A percentile compares a stretch with the other conserved stretches of the same genome.
Evolutionary conservation across 768 basidiomycete genomes (phyloP).

Genomic region (Tricholoma bakamatsutake): DNA sequence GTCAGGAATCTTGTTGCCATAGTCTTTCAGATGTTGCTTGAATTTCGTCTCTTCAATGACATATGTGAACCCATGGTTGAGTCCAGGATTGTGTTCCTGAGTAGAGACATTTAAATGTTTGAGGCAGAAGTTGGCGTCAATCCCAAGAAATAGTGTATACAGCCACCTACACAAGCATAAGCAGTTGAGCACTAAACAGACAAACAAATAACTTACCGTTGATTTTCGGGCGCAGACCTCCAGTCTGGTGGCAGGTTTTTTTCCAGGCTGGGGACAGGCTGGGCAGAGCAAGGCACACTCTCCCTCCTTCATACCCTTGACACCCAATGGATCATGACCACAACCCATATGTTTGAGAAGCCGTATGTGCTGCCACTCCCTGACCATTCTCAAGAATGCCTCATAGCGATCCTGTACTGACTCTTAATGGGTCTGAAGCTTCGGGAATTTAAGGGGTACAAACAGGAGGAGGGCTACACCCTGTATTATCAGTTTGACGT

Average conservation of each 20-base stretch:
- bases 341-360: constrained; percentile 16
- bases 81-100: constrained; percentile 10
- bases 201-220: background rate
- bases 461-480: background rate
- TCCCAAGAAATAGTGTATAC: too few species aligned
- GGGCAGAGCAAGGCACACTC: constrained; percentile 22
- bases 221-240: constrained; percentile 7
- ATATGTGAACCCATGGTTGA: too few species aligned
- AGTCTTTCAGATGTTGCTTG: constrained; percentile 5
- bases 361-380: constrained; percentile 14
- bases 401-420: constrained; percentile 15
- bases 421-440: background rate
- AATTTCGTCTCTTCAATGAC: constrained; percentile 1
- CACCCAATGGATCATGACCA: constrained; percentile 13
- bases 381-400: constrained; percentile 13
- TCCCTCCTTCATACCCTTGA: constrained; percentile 9
- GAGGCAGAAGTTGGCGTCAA: constrained; percentile 14
- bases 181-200: background rate
- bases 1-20: too few species aligned
- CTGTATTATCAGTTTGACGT: constrained; percentile 1
- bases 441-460: background rate
- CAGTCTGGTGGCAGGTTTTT: constrained; percentile 19
- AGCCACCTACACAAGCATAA: background rate
- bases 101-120: constrained; percentile 14
- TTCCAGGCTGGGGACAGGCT: constrained; percentile 2